These are phyloP conservation scores for Gossypium thurberi DNA, from an alignment of 345 rosid species.

Conservation along the genomic window DNA sequence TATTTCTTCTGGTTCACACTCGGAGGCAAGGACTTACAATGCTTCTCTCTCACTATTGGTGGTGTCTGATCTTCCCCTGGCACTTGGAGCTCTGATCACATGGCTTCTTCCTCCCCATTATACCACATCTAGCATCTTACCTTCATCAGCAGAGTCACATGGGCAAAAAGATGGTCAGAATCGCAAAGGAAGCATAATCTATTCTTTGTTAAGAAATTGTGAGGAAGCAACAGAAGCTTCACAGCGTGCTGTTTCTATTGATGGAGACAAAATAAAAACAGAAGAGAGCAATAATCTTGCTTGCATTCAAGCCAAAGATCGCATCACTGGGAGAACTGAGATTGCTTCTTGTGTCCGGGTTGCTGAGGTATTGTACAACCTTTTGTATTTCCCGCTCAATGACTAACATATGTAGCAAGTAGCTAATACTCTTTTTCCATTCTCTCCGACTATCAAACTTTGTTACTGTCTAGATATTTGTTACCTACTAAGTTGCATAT, in stretches of 20 bases:
- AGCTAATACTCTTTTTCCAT: not conserved
- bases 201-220: conserved; percentile 58
- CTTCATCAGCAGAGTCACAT: conserved; percentile 42
- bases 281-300: conserved; percentile 56
- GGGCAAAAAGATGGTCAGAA: conserved; percentile 50
- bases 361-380: conserved; percentile 58
- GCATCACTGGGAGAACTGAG: conserved; percentile 65
- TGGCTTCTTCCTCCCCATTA: conserved; percentile 91
- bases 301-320: conserved; percentile 88
- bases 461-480: not conserved
- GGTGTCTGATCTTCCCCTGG: conserved; percentile 79
- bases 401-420: not conserved
- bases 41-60: conserved; percentile 55
- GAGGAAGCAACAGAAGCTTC: conserved; percentile 41
- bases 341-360: conserved; percentile 86
- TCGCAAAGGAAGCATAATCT: conserved; percentile 51
- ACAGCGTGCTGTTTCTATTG: conserved; percentile 45
- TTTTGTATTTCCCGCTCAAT: not conserved
- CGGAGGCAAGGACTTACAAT: conserved; percentile 56
- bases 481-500: not conserved
- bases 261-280: conserved; percentile 69
- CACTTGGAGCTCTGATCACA: conserved; percentile 77
- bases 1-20: conserved; percentile 49
- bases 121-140: conserved; percentile 61
- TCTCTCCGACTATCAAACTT: not conserved